Evolutionary conservation across 805 yeast genomes (phyloP).

Genomic region (Candida multigemmis): DNA sequence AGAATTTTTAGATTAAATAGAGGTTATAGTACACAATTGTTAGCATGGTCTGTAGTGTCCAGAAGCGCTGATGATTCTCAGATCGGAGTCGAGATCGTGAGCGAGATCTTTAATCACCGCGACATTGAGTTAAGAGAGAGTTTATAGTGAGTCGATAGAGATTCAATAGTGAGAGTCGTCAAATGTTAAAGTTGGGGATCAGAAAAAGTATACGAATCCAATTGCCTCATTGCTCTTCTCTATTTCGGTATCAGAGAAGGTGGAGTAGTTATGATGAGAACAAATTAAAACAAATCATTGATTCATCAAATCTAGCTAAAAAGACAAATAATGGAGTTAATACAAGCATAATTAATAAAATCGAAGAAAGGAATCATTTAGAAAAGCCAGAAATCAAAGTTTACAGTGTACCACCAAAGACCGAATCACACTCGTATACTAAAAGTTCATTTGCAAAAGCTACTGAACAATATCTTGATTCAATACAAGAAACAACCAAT

Average conservation of each 20-base stretch:
- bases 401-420: background rate
- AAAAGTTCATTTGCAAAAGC: too few species aligned
- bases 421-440: too few species aligned
- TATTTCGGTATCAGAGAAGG: too few species aligned
- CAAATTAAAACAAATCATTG: slow-evolving; percentile 22
- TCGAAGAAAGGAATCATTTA: background rate
- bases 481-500: slow-evolving; percentile 47
- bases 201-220: too few species aligned
- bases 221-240: too few species aligned
- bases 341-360: background rate
- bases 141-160: too few species aligned
- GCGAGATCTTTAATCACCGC: background rate
- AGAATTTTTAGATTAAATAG: slow-evolving; percentile 26
- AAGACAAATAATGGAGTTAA: slow-evolving; percentile 1
- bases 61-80: background rate
- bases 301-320: slow-evolving; percentile 22
- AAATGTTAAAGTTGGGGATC: too few species aligned
- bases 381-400: background rate
- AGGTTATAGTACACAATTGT: too few species aligned
- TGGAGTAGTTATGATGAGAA: slow-evolving; percentile 18
- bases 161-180: too few species aligned
- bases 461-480: slow-evolving; percentile 46
- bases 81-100: background rate
- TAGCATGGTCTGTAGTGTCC: too few species aligned
- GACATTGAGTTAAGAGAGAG: too few species aligned